Evolutionary conservation across 768 basidiomycete species (phyloP).

Genomic region (Phlebiopsis flavidoalba): DNA sequence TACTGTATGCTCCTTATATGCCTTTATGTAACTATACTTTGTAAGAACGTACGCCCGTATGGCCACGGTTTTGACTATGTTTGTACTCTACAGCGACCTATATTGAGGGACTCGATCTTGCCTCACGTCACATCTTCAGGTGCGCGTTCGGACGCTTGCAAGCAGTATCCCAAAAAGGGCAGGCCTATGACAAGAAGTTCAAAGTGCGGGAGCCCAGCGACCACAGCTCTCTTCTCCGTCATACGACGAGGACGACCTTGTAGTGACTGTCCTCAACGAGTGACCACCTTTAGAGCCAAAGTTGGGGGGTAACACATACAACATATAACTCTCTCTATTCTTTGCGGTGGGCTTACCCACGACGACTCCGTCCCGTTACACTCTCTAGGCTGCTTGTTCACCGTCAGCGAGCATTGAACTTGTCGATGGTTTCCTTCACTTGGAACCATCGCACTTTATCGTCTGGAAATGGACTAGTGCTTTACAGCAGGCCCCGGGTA

Average conservation of each 20-base stretch:
- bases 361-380: no score
- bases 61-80: not conserved
- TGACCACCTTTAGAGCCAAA: not conserved
- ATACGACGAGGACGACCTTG: not conserved
- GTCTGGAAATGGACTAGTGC: not conserved
- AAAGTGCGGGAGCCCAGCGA: not conserved
- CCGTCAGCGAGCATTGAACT: no score
- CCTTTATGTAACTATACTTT: not conserved
- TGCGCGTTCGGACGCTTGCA: not conserved
- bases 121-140: not conserved
- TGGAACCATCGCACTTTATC: not conserved
- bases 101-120: not conserved
- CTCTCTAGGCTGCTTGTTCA: no score
- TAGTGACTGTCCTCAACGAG: not conserved
- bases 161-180: not conserved
- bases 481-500: not conserved
- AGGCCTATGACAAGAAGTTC: not conserved
- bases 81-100: not conserved
- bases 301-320: no score
- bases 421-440: not conserved
- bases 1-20: not conserved
- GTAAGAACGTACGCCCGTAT: not conserved
- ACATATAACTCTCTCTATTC: no score
- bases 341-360: no score
- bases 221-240: not conserved